Evolutionary conservation across 805 yeast genomes (phyloP), one percentile per base, ranked within the genome.

Genomic region (Dipodascus albidus): DNA sequence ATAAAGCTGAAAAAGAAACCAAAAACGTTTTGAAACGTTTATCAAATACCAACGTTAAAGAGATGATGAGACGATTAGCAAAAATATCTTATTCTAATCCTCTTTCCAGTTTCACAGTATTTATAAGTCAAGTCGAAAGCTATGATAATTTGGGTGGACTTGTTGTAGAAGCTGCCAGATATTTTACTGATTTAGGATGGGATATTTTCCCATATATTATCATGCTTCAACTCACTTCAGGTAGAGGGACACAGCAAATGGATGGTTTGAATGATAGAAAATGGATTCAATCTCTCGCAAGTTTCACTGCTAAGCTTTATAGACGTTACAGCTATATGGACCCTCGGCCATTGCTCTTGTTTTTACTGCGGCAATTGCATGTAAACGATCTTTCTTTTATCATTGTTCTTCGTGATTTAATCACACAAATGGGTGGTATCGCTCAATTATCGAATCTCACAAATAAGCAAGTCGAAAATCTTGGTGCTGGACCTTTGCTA

Each of bases 121-220:
- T 87, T 49, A 73, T 90, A 9, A 80, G 80, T 49, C 96, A 88
- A 63, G 80, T 91, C 58, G 98, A 91, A 67, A 87, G 93, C 70
- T 91, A 91, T 64, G 96, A 85, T 63, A 91, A 91, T 63, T 77
- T 91, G 57, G 85, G 83, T 48, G 81, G 80, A 41, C 72, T 91
- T 54, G 81, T 91, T 3, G 89, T 87, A 8, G 83, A 83, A 49
- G 79, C 93, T 3, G 88, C 96, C 0, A 72, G 80, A 44, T 83
- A 79, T 62, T 87, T 88, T 64, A 83, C 82, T 51, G 76, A 70
- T 3, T 83, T 84, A 61, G 88, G 89, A 0, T 88, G 95, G 89
- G 98, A 91, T 65, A 85, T 81, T 1, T 67, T 91, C 27, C 83
- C 90, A 2, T 81, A 80, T 61, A 88, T 85, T 1, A 67, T 90